These are phyloP conservation scores for Castanopsis chinensis DNA, from an alignment of 306 rosid species.

Conservation along the genomic window DNA sequence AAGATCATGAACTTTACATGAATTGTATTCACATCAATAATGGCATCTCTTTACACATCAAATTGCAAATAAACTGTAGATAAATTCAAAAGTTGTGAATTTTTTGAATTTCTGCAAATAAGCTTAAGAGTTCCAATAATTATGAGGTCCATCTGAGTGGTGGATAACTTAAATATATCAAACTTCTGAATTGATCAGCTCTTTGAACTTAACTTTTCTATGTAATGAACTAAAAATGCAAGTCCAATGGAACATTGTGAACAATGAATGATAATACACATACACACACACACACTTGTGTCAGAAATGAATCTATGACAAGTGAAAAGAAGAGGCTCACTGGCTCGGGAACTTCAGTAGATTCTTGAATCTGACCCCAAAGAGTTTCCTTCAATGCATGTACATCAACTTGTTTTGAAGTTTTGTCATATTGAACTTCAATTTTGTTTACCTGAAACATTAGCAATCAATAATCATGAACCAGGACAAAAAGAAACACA, in stretches of 20 bases:
- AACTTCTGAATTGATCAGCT: not conserved
- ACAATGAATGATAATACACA: not conserved
- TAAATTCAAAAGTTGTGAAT: not conserved
- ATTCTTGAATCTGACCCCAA: constrained; percentile 24
- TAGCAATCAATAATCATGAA: not conserved
- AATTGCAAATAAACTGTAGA: not conserved
- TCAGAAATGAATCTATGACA: not conserved
- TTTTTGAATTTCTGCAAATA: not conserved
- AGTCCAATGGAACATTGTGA: not conserved
- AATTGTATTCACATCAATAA: not conserved
- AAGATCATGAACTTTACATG: not conserved
- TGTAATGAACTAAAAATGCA: not conserved
- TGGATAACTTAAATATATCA: not conserved
- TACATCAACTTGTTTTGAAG: constrained; percentile 28
- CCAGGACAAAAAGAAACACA: not conserved
- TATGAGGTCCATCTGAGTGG: not conserved
- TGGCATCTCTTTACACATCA: not conserved
- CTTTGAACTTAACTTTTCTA: not conserved
- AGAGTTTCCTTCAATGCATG: constrained; percentile 23
- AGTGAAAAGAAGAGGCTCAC: constrained; percentile 1
- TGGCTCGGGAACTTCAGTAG: not conserved
- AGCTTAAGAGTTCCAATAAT: not conserved
- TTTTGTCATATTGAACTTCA: constrained; percentile 22
- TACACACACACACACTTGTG: not conserved
- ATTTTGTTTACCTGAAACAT: constrained; percentile 20